Evolutionary conservation across 225 moss, liverwort and hornwort genomes (phyloP).

Genomic region (Marchantia paleacea): DNA sequence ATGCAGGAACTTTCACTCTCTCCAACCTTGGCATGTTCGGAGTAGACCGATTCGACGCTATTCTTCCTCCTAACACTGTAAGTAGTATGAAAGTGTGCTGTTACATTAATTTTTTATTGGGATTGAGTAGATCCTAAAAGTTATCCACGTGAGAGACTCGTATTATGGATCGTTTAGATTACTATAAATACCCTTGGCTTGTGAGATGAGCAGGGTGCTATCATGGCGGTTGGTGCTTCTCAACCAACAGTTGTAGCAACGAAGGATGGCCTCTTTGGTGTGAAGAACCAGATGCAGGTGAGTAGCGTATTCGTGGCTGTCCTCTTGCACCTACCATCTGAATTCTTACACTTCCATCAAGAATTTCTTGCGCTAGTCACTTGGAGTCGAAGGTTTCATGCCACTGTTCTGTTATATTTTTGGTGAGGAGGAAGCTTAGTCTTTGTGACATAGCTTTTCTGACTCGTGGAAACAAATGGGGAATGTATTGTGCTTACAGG

Average conservation of each 20-base stretch:
- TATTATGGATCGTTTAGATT: neutral
- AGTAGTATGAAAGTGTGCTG: slow-evolving; percentile 19
- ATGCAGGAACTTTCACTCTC: slow-evolving; percentile 88
- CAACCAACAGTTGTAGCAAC: slow-evolving; percentile 82
- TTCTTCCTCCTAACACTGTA: slow-evolving; percentile 82
- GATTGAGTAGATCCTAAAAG: neutral
- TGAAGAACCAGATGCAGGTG: slow-evolving; percentile 96
- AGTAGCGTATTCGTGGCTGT: neutral
- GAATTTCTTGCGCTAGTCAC: slow-evolving; percentile 1
- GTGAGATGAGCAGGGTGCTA: slow-evolving; percentile 67
- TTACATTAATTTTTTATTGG: too few species aligned
- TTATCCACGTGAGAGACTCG: neutral
- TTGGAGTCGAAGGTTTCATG: neutral
- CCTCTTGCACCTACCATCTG: neutral
- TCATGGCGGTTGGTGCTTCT: slow-evolving; percentile 98
- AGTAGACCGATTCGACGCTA: slow-evolving; percentile 80
- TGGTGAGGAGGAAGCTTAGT: neutral
- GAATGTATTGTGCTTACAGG: slow-evolving; percentile 39
- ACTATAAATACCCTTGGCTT: neutral
- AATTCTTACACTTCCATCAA: neutral
- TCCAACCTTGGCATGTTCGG: slow-evolving; percentile 99
- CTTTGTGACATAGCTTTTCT: too few species aligned
- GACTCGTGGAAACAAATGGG: neutral
- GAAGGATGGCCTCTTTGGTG: slow-evolving; percentile 76
- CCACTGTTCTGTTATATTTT: neutral